phyloP scores from a whole-genome alignment of 768 basidiomycete species.

The Macrolepiota albuminosa region DNA sequence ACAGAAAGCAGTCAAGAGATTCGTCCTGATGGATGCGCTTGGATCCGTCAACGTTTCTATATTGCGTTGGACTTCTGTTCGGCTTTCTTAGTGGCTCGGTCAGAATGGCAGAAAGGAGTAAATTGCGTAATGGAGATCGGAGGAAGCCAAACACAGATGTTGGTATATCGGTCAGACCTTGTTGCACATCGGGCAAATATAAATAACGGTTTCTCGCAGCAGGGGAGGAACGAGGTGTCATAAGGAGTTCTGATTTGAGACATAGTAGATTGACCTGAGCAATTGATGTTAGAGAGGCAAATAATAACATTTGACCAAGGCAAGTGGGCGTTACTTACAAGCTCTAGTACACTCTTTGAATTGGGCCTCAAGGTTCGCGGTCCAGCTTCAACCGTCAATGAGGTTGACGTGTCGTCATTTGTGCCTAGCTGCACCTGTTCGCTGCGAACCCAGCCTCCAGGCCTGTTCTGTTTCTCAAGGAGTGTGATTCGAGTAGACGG shows the following conservation, averaged over 20 bases:
- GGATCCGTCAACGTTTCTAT: not conserved
- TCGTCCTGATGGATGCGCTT: conserved; percentile 47
- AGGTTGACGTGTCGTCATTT: conserved; percentile 15
- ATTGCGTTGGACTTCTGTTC: conserved; percentile 27
- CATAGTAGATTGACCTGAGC: conserved; percentile 72
- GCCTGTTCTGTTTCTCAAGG: conserved; percentile 55
- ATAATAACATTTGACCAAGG: not conserved
- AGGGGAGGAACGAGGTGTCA: conserved; percentile 59
- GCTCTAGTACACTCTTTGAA: conserved; percentile 65
- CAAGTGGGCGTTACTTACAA: conserved; percentile 46
- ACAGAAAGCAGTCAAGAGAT: conserved; percentile 72
- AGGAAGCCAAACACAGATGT: conserved; percentile 33
- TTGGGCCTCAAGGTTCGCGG: conserved; percentile 84
- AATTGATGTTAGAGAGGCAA: not conserved
- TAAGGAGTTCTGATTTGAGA: conserved; percentile 56
- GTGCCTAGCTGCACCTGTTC: conserved; percentile 42
- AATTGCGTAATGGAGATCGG: conserved; percentile 32
- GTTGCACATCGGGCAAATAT: conserved; percentile 32
- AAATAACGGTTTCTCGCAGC: conserved; percentile 79
- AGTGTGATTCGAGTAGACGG: conserved; percentile 57
- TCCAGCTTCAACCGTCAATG: conserved; percentile 75
- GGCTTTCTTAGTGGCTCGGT: conserved; percentile 50
- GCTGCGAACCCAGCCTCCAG: conserved; percentile 87
- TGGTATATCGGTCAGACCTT: conserved; percentile 52
- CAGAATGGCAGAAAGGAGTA: conserved; percentile 50